Evolutionary conservation across 345 rosid genomes (phyloP).

Genomic region (Kernera saxatilis): DNA sequence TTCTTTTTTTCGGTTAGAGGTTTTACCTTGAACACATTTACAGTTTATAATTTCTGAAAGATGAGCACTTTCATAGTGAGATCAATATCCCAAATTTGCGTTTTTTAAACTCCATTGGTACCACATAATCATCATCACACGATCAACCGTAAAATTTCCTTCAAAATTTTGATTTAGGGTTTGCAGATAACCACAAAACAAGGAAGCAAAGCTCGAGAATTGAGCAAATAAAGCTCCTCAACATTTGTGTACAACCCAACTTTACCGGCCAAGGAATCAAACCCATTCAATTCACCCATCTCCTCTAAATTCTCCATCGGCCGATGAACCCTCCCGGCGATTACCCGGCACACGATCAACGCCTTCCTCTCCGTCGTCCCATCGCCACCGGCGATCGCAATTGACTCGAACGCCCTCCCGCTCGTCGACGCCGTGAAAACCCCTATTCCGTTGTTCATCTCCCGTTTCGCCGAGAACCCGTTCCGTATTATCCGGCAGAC

Average conservation of each 20-base stretch:
- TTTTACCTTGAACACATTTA: neutral
- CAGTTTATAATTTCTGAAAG: neutral
- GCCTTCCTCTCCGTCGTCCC: constrained; percentile 54
- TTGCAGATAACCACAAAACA: constrained; percentile 90
- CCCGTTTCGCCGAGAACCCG: constrained; percentile 83
- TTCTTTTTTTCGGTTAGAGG: neutral
- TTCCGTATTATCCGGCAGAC: constrained; percentile 71
- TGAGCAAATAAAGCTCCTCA: constrained; percentile 92
- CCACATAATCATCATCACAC: neutral
- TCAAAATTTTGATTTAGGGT: constrained; percentile 28
- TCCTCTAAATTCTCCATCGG: constrained; percentile 85
- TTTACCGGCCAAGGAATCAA: constrained; percentile 94
- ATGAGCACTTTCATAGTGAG: neutral
- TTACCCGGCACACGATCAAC: constrained; percentile 86
- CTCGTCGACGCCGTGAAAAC: constrained; percentile 96
- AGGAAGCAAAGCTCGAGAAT: constrained; percentile 85
- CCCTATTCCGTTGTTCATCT: constrained; percentile 71
- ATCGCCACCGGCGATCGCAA: constrained; percentile 39
- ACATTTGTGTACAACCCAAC: constrained; percentile 83
- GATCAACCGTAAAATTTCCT: neutral
- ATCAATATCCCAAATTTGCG: neutral
- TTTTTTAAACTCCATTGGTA: neutral
- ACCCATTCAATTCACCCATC: constrained; percentile 70
- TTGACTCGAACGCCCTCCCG: constrained; percentile 75
- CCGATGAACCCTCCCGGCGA: constrained; percentile 94